Evolutionary conservation across 768 basidiomycete genomes (phyloP).

Genomic region (Trametes sanguinea): DNA sequence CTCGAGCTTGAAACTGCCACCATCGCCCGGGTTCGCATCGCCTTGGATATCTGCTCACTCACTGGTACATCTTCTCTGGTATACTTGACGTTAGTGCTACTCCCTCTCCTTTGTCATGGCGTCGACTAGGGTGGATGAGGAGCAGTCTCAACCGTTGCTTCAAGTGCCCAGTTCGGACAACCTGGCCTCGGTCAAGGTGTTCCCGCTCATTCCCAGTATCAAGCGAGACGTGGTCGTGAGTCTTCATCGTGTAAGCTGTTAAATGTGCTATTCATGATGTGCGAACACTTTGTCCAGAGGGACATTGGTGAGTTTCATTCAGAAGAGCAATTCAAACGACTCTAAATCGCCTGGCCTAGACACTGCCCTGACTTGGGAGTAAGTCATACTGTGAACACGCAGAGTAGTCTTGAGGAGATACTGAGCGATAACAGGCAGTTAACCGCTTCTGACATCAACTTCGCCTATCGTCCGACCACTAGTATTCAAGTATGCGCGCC

Average conservation of each 20-base stretch:
- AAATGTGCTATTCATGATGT: background rate
- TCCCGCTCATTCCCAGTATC: slow-evolving; percentile 75
- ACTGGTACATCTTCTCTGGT: no score
- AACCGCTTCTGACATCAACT: slow-evolving; percentile 82
- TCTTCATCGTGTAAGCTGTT: slow-evolving; percentile 16
- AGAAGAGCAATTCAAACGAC: background rate
- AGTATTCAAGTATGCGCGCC: slow-evolving; percentile 74
- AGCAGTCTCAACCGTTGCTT: slow-evolving; percentile 36
- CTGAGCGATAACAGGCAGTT: slow-evolving; percentile 56
- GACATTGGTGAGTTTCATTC: slow-evolving; percentile 27
- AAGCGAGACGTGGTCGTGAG: slow-evolving; percentile 71
- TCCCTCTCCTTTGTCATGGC: background rate
- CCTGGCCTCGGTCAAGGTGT: slow-evolving; percentile 68
- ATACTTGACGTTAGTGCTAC: no score
- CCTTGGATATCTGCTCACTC: no score
- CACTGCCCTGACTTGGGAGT: slow-evolving; percentile 80
- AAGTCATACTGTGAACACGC: slow-evolving; percentile 34
- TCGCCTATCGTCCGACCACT: slow-evolving; percentile 76
- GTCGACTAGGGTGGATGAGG: slow-evolving; percentile 23
- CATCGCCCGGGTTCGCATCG: no score
- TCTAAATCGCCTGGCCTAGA: slow-evolving; percentile 41
- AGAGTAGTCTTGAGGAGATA: background rate
- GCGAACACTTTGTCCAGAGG: slow-evolving; percentile 24
- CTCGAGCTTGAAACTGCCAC: no score
- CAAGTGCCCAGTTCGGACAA: slow-evolving; percentile 55